Percentiles rank a stretch among this genome's conserved stretches.
Conservation (phyloP, 768 basidiomycete species). For the Kwoniella shandongensis region DNA sequence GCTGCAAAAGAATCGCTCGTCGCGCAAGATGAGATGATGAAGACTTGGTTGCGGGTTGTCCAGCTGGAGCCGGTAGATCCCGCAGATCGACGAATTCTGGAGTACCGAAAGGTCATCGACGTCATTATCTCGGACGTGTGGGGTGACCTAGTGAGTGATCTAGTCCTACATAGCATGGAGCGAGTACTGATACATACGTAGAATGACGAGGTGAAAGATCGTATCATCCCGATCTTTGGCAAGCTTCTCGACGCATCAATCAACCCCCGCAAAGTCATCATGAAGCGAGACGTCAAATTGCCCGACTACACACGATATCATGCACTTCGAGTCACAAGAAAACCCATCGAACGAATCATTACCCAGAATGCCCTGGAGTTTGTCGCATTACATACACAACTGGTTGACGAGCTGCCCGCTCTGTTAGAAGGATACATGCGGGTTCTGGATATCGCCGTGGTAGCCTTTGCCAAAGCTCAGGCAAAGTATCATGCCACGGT, state of each 20-base stretch:
- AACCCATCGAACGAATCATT: constrained; percentile 35
- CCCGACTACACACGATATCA: constrained; percentile 46
- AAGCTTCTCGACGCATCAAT: constrained; percentile 39
- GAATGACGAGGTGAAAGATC: constrained; percentile 47
- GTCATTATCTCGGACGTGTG: constrained; percentile 36
- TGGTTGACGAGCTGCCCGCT: constrained; percentile 51
- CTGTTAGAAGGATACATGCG: constrained; percentile 49
- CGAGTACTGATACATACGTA: constrained; percentile 14
- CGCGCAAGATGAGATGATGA: constrained; percentile 33
- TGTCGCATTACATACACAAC: constrained; percentile 51
- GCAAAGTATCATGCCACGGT: constrained; percentile 37
- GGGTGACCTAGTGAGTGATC: constrained; percentile 43
- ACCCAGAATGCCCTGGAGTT: constrained; percentile 49
- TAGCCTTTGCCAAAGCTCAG: constrained; percentile 42
- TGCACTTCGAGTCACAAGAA: constrained; percentile 26
- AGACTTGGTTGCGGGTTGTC: constrained; percentile 42
- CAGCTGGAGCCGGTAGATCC: constrained; percentile 45
- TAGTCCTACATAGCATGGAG: background rate
- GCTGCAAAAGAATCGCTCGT: constrained; percentile 44
- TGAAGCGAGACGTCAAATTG: constrained; percentile 37
- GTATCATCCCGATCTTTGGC: constrained; percentile 47
- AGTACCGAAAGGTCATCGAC: constrained; percentile 41
- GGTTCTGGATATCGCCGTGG: constrained; percentile 45
- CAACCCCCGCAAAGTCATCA: constrained; percentile 50
- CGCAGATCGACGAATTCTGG: constrained; percentile 45